These are phyloP conservation scores for Nemania sp. DNA, from an alignment of 2,329 filamentous ascomycete genomes.

Conservation along the genomic window DNA sequence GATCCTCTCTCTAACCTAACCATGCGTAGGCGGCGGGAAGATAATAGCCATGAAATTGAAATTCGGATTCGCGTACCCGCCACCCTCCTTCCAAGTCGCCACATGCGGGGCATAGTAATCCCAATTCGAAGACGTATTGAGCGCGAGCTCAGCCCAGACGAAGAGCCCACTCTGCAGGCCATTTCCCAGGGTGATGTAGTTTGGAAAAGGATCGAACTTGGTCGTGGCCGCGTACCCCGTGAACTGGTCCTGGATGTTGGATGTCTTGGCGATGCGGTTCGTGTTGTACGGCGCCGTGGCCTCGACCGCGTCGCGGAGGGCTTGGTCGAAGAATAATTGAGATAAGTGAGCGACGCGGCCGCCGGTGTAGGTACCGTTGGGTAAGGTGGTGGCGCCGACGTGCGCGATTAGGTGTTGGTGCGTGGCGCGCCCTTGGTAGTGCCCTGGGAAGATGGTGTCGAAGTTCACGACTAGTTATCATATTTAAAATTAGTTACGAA, in stretches of 20 bases:
- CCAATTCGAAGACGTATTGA: conserved; percentile 38
- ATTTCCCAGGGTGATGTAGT: conserved; percentile 45
- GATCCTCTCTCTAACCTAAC: no score
- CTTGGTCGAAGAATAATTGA: conserved; percentile 49
- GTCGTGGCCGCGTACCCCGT: conserved; percentile 38
- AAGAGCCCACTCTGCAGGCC: conserved; percentile 32
- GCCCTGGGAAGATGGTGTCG: conserved; percentile 51
- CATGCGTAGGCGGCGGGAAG: conserved; percentile 35
- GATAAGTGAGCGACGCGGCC: conserved; percentile 46
- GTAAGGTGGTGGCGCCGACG: conserved; percentile 39
- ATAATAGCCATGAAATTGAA: conserved; percentile 34
- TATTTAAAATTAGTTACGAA: no score
- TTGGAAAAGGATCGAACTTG: conserved; percentile 52
- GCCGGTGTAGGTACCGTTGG: conserved; percentile 44
- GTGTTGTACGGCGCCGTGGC: conserved; percentile 42
- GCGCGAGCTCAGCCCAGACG: conserved; percentile 38
- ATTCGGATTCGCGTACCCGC: conserved; percentile 37
- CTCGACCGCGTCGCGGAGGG: conserved; percentile 43
- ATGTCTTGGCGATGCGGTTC: conserved; percentile 40
- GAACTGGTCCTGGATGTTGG: conserved; percentile 36
- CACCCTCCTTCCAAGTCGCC: conserved; percentile 38
- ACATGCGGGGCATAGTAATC: conserved; percentile 36
- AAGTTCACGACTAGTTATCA: conserved; percentile 54
- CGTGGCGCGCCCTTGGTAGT: conserved; percentile 45
- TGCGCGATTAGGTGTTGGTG: conserved; percentile 49